Base-by-base conservation (phyloP, 2,329 filamentous ascomycete genomes). In the Paracamarosporium sp. region DNA sequence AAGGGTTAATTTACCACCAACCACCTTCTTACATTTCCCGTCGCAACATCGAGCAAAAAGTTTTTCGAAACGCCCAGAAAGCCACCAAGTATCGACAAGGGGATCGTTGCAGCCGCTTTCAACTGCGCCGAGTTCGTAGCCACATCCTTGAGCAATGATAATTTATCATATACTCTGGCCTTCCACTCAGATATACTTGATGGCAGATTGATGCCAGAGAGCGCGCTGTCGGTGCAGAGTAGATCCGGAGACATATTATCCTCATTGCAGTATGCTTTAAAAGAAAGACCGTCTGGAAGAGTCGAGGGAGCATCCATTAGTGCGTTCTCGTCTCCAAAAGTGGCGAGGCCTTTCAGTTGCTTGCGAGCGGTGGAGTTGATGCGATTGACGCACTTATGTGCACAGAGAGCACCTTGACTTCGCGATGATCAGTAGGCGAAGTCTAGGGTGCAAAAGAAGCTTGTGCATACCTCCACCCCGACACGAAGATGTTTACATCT, bases 351-450 rank as follows among this genome's bases (percentile, higher is more conserved):
- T 38, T 57, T 57, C 40, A 62, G 38, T 25, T 41, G 59, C 5
- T 40, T 28, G 11, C 22, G 8, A 8, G 52, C 40, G 3, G 40
- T 15, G 27, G 33, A 13, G 12, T 20, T 33, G 50, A 62, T 43
- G 9, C 40, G 30, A 9, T 62, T 53, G 12, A 62, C 24, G 31
- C 53, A 51, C 41, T 59, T 62, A 35, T 59, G 59, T 1, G 56
- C 53, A 38, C 56, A 59, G 41, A 62, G 59, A 7, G 56, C 56
- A 17, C 59, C 59, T 50, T 62, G 56, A 22, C 57, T 60, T 15
- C 7, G 13, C n/a, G 2, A 35, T 46, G n/a, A n/a, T n/a, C n/a
- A n/a, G n/a, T n/a, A n/a, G n/a, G n/a, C n/a, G n/a, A n/a, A n/a
- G n/a, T n/a, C 15, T 17, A 31, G 13, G 2, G 22, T 8, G 13